Base-by-base conservation (phyloP, 805 yeast species). In the Metschnikowia cerradonensis region DNA sequence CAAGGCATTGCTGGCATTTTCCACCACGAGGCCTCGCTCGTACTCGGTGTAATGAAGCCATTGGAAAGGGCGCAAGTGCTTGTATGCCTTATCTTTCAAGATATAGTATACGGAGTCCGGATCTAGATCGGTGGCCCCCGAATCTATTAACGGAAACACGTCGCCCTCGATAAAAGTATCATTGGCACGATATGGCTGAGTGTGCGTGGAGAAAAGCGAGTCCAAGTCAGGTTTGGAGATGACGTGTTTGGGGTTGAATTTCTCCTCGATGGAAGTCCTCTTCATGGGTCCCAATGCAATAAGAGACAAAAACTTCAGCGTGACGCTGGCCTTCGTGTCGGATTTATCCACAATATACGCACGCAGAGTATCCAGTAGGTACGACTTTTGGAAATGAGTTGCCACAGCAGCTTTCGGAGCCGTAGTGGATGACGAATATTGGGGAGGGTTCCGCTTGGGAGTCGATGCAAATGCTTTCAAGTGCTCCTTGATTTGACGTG, bases 51-150 rank as follows among this genome's bases (percentile, higher is more conserved):
- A 72, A 19, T 57, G 55, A 22, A 48, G 52, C 74, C 75, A 71
- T 26, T 52, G 59, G 72, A 72, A 68, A 0, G 76, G 76, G 40
- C 66, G 60, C 37, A 72, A 57, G 17, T 72, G 76, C 51, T 72
- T 71, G 55, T 73, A 73, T 3, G 68, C 59, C 55, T 72, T 72
- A 54, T 73, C 78, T 55, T 71, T 71, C 45, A 73, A 61, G 34
- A 71, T 64, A 50, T 60, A 33, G 40, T 52, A 46, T 2, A 44
- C 10, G 8, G 41, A 26, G 15, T 19, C 45, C 13, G 51, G 46
- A 6, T 47, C 41, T 35, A 62, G 37, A 48, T 54, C 15, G 38
- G 38, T 19, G 6, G 49, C 6, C 26, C 51, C 54, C 58, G 45
- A 55, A 4, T 44, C 49, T 15, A 48, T 43, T 37, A 56, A 55